Conservation (phyloP, 2,329 filamentous ascomycete genomes). For the Penicillium paneum region DNA sequence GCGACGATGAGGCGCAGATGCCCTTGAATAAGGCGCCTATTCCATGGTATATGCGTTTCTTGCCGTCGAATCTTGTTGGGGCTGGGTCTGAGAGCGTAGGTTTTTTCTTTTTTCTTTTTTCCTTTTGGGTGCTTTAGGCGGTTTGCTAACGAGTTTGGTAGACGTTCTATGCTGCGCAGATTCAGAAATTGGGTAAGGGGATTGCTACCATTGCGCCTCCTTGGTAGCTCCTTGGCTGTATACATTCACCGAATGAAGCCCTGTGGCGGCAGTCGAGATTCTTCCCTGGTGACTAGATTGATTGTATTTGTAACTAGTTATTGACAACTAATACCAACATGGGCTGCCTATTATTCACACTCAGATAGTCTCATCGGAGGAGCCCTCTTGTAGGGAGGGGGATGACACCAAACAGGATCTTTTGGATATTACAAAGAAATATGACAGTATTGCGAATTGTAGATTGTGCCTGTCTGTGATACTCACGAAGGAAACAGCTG, state of each 20-base stretch:
- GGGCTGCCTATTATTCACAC: no score
- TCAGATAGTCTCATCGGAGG: no score
- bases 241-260: no score
- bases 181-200: slow-evolving; percentile 19
- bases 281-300: no score
- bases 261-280: no score
- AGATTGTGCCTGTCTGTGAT: no score
- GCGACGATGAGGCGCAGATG: slow-evolving; percentile 26
- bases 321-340: no score
- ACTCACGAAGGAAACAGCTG: no score
- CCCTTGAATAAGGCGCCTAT: slow-evolving; percentile 23
- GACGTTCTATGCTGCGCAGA: slow-evolving; percentile 21
- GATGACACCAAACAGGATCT: no score
- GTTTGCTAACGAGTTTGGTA: slow-evolving; percentile 12
- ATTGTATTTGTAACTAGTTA: not conserved
- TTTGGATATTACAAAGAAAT: no score
- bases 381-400: no score
- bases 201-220: slow-evolving; percentile 17
- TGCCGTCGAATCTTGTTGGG: slow-evolving; percentile 27
- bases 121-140: not conserved
- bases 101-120: not conserved
- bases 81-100: slow-evolving; percentile 33
- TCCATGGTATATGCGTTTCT: slow-evolving; percentile 22
- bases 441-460: no score
- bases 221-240: slow-evolving; percentile 7